These are phyloP conservation scores for Pichia cephalocereana DNA, from an alignment of 805 yeast genomes.

Conservation along the genomic window DNA sequence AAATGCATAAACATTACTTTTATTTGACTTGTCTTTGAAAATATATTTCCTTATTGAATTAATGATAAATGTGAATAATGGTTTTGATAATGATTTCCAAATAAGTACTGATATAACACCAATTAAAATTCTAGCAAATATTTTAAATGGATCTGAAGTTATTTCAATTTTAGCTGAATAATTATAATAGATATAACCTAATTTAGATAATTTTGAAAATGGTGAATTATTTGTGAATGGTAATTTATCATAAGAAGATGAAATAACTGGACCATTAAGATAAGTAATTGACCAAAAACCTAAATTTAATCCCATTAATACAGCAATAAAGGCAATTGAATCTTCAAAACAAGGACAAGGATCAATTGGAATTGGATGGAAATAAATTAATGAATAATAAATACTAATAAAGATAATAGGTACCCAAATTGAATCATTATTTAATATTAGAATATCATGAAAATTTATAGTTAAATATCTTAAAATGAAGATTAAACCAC, in stretches of 20 bases:
- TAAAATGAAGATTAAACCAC: conserved; percentile 41
- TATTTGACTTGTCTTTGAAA: background rate
- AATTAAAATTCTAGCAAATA: conserved; percentile 35
- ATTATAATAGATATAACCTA: conserved; percentile 12
- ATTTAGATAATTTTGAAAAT: background rate
- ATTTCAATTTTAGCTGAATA: background rate
- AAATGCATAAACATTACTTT: conserved; percentile 35
- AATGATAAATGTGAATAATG: conserved; percentile 32
- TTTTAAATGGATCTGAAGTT: background rate
- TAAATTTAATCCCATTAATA: conserved; percentile 66
- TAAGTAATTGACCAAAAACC: conserved; percentile 41
- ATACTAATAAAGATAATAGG: conserved; percentile 34
- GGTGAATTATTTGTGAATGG: conserved; percentile 12
- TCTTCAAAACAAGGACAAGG: conserved; percentile 96
- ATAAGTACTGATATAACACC: conserved; percentile 55
- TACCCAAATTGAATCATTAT: conserved; percentile 8
- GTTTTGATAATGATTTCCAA: conserved; percentile 74
- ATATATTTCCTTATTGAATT: background rate
- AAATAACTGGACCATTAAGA: background rate
- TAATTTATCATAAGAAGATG: background rate
- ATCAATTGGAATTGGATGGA: conserved; percentile 80
- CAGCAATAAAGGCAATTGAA: conserved; percentile 87
- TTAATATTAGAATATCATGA: conserved; percentile 40
- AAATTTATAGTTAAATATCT: conserved; percentile 31
- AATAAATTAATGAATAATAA: conserved; percentile 44